Evolutionary conservation across 2,329 filamentous ascomycete genomes (phyloP), one percentile per base, ranked within the genome.

Genomic region (Amylocarpus encephaloides): DNA sequence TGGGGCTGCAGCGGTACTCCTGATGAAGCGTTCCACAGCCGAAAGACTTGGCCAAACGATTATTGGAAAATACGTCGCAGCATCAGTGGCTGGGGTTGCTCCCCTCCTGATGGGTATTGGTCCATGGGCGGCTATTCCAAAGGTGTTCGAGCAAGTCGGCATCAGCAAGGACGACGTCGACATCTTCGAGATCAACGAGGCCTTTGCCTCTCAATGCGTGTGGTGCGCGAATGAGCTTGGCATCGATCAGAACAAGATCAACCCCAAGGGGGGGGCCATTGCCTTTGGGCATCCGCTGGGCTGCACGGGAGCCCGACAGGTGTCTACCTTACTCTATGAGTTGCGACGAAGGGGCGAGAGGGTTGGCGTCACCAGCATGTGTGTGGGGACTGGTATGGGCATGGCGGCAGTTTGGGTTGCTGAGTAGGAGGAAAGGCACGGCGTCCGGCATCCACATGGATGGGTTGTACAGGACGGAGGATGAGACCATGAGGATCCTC

Each of bases 121-220:
- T 1, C 93, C 93, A 45, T 95, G 89, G 82, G 91, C 91, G 71
- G 91, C 93, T 50, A 97, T 98, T 64, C 93, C 93, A 58, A 86
- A 91, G 67, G 91, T 88, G 3, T 83, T 96, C 50, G 79, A 88
- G 67, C 91, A 93, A 69, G 88, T 91, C 0, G 90, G 91, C 53
- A 82, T 98, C 62, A 77, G 75, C 67, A 88, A 85, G 70, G 85
- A 95, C 50, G 92, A 97, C 60, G 89, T 98, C 29, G 93, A 97
- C 68, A 92, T 97, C 66, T 97, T 81, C 66, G 93, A 98, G 80
- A 96, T 98, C 78, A 98, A 98, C 76, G 93, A 98, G 79, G 93
- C 93, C 1, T 98, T 98, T 69, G 93, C 93, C 30, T 88, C 82
- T 57, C 92, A 97, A 78, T 95, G 89, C 70, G 71, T 97, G 59